Conservation (phyloP, 805 yeast genomes). For the Teunomyces stri region DNA sequence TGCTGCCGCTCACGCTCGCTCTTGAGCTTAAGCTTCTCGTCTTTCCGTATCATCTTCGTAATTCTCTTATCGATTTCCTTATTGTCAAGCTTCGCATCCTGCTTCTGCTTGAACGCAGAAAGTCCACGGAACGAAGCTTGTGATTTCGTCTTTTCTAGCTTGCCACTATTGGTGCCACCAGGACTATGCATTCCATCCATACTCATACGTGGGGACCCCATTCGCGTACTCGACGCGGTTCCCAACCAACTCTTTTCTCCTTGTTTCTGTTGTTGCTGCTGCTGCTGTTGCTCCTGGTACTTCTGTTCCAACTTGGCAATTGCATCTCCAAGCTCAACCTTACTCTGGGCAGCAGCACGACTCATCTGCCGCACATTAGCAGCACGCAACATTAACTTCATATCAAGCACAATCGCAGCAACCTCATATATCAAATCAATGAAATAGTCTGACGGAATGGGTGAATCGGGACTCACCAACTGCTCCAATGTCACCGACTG, state of each 20-base stretch:
- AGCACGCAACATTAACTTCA: slow-evolving; percentile 59
- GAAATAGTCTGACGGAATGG: slow-evolving; percentile 53
- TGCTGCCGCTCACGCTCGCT: slow-evolving; percentile 12
- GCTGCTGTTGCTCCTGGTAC: slow-evolving; percentile 9
- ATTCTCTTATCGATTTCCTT: slow-evolving; percentile 32
- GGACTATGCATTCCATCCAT: not conserved
- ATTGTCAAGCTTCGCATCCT: slow-evolving; percentile 20
- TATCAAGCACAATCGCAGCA: slow-evolving; percentile 60
- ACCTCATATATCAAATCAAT: slow-evolving; percentile 62
- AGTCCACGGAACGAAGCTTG: slow-evolving; percentile 24
- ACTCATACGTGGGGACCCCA: not conserved
- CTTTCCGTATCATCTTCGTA: slow-evolving; percentile 30
- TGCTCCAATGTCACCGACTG: slow-evolving; percentile 50
- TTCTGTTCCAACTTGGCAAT: slow-evolving; percentile 20
- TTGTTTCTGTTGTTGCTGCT: not conserved
- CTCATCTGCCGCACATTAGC: slow-evolving; percentile 54
- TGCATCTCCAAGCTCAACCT: slow-evolving; percentile 22
- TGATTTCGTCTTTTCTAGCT: slow-evolving; percentile 12
- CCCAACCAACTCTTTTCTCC: not conserved
- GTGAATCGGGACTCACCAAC: slow-evolving; percentile 53
- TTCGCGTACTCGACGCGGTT: not conserved
- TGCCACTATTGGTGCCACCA: not conserved
- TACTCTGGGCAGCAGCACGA: slow-evolving; percentile 31
- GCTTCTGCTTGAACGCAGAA: slow-evolving; percentile 27
- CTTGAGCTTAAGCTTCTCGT: slow-evolving; percentile 23